Evolutionary conservation across 2,329 filamentous ascomycete genomes (phyloP).

Genomic region (Trichophyton schoenleinii): DNA sequence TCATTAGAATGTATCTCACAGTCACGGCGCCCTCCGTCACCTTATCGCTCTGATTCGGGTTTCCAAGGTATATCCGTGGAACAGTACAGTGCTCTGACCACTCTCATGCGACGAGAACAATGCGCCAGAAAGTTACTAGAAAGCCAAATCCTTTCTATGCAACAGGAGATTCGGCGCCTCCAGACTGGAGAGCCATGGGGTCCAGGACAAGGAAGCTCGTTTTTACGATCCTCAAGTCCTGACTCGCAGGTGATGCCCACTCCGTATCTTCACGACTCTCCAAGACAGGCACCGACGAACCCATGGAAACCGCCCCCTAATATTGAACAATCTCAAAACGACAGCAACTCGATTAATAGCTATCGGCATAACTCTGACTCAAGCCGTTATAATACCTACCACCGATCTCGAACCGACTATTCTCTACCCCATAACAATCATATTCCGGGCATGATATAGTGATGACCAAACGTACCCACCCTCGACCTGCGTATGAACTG

Average conservation of each 20-base stretch:
- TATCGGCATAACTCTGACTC: background rate
- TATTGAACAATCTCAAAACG: background rate
- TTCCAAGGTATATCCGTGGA: slow-evolving; percentile 31
- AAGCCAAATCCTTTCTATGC: slow-evolving; percentile 31
- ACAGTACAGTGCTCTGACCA: slow-evolving; percentile 36
- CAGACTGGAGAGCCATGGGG: slow-evolving; percentile 21
- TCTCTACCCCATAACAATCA: background rate
- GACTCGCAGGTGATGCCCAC: background rate
- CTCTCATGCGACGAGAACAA: slow-evolving; percentile 35
- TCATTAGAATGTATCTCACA: slow-evolving; percentile 18
- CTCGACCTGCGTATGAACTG: background rate
- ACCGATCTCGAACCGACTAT: background rate
- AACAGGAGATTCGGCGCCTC: slow-evolving; percentile 29
- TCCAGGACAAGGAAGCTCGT: slow-evolving; percentile 21
- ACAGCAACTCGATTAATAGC: background rate
- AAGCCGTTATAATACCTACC: background rate
- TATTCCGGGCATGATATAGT: slow-evolving; percentile 2
- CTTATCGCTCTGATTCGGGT: slow-evolving; percentile 23
- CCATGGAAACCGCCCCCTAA: background rate
- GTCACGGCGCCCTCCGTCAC: slow-evolving; percentile 20
- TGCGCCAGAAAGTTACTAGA: slow-evolving; percentile 35
- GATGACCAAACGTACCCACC: background rate
- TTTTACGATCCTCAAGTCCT: slow-evolving; percentile 16
- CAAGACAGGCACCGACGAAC: background rate
- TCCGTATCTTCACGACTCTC: background rate